A percentile compares a stretch with the other conserved stretches of the same genome.
Conservation (phyloP, 257 asterid species). For the Nicotiana undulata region DNA sequence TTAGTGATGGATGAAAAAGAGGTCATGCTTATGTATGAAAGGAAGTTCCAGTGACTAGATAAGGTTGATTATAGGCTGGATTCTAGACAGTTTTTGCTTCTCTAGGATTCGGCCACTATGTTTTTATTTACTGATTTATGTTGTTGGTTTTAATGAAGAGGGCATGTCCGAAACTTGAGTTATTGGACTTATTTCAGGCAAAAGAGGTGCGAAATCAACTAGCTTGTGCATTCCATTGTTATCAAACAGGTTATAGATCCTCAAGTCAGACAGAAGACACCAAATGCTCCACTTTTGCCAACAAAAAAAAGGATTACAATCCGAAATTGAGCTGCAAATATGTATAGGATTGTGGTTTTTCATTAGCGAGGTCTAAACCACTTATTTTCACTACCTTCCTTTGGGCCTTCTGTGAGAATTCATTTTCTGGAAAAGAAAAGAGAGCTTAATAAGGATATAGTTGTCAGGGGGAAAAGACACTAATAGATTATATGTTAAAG, state of each 20-base stretch:
- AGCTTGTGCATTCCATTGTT: neutral
- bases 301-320: neutral
- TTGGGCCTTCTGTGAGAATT: neutral
- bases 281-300: neutral
- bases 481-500: too few relatives aligned
- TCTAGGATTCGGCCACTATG: neutral
- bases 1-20: neutral
- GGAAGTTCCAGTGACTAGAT: neutral
- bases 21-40: neutral
- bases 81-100: neutral
- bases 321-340: neutral
- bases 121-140: neutral
- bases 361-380: neutral
- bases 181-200: neutral
- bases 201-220: neutral
- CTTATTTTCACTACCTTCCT: neutral
- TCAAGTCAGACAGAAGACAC: neutral
- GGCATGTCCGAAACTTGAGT: neutral
- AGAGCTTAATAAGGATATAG: neutral
- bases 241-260: neutral
- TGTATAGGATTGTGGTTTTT: neutral
- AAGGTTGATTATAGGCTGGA: neutral
- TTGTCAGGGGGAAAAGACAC: neutral
- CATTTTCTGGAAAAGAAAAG: neutral
- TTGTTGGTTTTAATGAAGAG: neutral